These are phyloP conservation scores for Penicillium capsulatum DNA, from an alignment of 2,329 filamentous ascomycete species.

Conservation along the genomic window DNA sequence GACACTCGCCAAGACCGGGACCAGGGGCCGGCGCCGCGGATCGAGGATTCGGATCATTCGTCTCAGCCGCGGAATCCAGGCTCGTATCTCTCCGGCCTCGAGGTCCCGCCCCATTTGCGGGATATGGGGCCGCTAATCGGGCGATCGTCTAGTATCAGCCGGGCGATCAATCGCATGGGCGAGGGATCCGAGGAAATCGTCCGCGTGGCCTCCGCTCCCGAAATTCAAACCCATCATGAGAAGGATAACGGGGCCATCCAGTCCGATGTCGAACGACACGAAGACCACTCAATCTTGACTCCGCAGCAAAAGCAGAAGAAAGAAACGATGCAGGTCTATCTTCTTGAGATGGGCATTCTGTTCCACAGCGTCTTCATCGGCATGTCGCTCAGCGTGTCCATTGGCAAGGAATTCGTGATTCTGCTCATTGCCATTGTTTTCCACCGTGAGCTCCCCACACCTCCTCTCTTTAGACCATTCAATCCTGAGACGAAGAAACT, in stretches of 20 bases:
- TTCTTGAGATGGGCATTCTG: slow-evolving; percentile 72
- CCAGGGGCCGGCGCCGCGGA: no score
- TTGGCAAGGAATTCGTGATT: slow-evolving; percentile 33
- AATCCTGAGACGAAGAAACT: no score
- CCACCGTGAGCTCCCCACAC: slow-evolving; percentile 28
- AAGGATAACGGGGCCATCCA: slow-evolving; percentile 14
- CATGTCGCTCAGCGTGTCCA: slow-evolving; percentile 36
- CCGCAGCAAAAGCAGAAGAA: slow-evolving; percentile 51
- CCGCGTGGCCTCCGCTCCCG: slow-evolving; percentile 23
- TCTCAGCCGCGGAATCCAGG: background rate
- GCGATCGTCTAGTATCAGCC: slow-evolving; percentile 28
- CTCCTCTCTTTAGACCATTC: no score
- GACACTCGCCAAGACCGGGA: background rate
- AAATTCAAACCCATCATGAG: slow-evolving; percentile 13
- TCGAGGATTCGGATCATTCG: no score
- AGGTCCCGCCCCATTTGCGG: slow-evolving; percentile 20
- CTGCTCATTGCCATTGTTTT: slow-evolving; percentile 36
- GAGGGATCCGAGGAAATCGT: slow-evolving; percentile 21
- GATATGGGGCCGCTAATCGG: slow-evolving; percentile 28
- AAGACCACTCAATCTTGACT: slow-evolving; percentile 14
- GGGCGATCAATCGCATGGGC: slow-evolving; percentile 27
- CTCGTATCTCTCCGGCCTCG: slow-evolving; percentile 4
- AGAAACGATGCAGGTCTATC: slow-evolving; percentile 66
- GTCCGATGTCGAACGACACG: slow-evolving; percentile 17
- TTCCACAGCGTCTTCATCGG: slow-evolving; percentile 63